A percentile compares a stretch with the other conserved stretches of the same genome.
These are phyloP conservation scores for Collybia sp. DNA, from an alignment of 768 basidiomycete genomes.

Conservation along the genomic window DNA sequence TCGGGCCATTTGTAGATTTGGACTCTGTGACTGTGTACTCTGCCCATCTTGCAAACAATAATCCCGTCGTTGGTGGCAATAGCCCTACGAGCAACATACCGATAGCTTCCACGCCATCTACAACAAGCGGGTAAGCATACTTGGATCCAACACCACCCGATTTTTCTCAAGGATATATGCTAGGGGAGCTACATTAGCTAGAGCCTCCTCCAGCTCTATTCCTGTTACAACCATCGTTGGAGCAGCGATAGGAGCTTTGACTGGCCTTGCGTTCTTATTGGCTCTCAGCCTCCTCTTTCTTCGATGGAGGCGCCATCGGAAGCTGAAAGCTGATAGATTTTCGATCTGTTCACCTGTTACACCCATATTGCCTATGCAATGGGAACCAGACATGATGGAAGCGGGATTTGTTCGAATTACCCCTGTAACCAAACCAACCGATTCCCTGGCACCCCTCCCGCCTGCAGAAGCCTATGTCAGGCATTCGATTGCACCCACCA, in stretches of 20 bases:
- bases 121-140: background rate
- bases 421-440: slow-evolving; percentile 18
- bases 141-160: too few species aligned
- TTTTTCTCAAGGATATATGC: too few species aligned
- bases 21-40: slow-evolving; percentile 36
- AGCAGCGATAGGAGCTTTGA: slow-evolving; percentile 17
- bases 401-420: slow-evolving; percentile 13
- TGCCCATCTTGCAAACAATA: slow-evolving; percentile 2
- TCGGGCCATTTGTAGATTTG: slow-evolving; percentile 38
- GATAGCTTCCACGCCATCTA: background rate
- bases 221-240: slow-evolving; percentile 7
- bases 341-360: slow-evolving; percentile 21
- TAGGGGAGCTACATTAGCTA: too few species aligned
- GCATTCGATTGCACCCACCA: slow-evolving; percentile 35
- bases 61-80: too few species aligned
- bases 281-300: slow-evolving; percentile 18
- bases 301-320: slow-evolving; percentile 16
- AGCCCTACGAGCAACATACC: background rate
- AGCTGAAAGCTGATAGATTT: slow-evolving; percentile 14
- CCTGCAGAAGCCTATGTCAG: slow-evolving; percentile 11
- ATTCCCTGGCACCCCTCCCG: slow-evolving; percentile 14
- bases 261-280: slow-evolving; percentile 17
- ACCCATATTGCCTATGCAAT: slow-evolving; percentile 29
- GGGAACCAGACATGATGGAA: slow-evolving; percentile 19
- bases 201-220: too few species aligned